Conservation (phyloP, 495 filamentous ascomycete genomes). For the Barbatosphaeria neglecta region DNA sequence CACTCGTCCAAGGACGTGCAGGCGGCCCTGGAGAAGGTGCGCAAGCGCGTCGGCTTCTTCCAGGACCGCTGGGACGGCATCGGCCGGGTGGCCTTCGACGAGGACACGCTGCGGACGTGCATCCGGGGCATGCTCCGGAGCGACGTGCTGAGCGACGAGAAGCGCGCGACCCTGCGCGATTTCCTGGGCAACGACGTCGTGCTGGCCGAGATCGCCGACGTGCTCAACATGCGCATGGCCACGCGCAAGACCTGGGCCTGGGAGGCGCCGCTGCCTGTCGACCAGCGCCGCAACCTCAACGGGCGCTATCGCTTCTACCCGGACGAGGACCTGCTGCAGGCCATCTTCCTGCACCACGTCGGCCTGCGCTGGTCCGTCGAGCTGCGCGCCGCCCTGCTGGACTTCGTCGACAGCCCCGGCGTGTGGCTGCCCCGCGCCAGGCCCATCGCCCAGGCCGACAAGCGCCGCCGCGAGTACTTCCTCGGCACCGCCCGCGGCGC, state of each 20-base stretch:
- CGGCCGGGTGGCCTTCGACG: slow-evolving; percentile 12
- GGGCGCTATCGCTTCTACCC: slow-evolving; percentile 56
- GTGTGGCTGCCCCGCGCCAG: slow-evolving; percentile 20
- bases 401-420: slow-evolving; percentile 35
- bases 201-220: slow-evolving; percentile 51
- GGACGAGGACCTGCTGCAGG: slow-evolving; percentile 57
- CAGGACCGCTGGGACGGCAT: slow-evolving; percentile 9
- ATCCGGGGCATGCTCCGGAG: slow-evolving; percentile 42
- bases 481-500: not conserved
- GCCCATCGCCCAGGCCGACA: slow-evolving; percentile 11
- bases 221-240: slow-evolving; percentile 56
- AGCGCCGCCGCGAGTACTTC: slow-evolving; percentile 10
- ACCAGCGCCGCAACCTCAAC: slow-evolving; percentile 48
- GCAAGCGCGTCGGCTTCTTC: not conserved
- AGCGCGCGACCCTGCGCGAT: slow-evolving; percentile 43
- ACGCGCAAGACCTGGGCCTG: slow-evolving; percentile 48
- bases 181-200: slow-evolving; percentile 46
- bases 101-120: slow-evolving; percentile 7
- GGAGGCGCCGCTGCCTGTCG: slow-evolving; percentile 21
- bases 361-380: slow-evolving; percentile 25
- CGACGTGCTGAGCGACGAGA: slow-evolving; percentile 51
- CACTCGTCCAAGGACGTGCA: slow-evolving; percentile 10
- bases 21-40: not conserved
- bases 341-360: slow-evolving; percentile 52
- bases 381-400: slow-evolving; percentile 11